These are phyloP conservation scores for Haematococcus sp. DNA, from an alignment of 139 green algal species.

Conservation along the genomic window DNA sequence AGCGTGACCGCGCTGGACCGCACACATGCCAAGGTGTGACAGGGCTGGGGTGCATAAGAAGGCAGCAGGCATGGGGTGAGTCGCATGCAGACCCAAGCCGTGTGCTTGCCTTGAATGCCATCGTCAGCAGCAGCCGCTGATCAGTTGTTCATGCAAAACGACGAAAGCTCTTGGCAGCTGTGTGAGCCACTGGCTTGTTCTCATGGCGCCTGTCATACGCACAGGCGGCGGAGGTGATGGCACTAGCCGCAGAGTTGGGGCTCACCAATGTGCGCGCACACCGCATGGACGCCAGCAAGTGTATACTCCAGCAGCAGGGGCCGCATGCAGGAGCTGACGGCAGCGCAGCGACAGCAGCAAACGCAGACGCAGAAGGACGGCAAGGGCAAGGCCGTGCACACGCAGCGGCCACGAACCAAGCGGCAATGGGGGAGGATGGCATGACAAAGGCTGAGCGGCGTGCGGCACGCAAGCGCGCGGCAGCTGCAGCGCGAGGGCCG, in stretches of 20 bases:
- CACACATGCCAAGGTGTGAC: slow-evolving; percentile 73
- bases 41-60: no score
- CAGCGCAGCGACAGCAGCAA: not conserved
- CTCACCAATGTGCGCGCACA: slow-evolving; percentile 62
- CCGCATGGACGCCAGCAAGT: slow-evolving; percentile 66
- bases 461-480: slow-evolving; percentile 8
- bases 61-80: no score
- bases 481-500: no score
- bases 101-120: not conserved
- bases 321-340: not conserved
- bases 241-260: slow-evolving; percentile 69
- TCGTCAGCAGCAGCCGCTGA: no score
- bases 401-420: not conserved
- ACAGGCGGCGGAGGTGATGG: slow-evolving; percentile 37
- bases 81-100: no score
- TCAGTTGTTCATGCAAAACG: no score
- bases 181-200: no score
- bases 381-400: no score
- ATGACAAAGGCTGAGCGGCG: not conserved
- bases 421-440: not conserved
- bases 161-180: no score
- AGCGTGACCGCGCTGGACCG: slow-evolving; percentile 75
- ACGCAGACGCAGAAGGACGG: no score
- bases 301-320: slow-evolving; percentile 2
- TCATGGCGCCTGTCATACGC: not conserved